Evolutionary conservation across 208 protist species (phyloP).

Genomic region (Crithidia bombi): DNA sequence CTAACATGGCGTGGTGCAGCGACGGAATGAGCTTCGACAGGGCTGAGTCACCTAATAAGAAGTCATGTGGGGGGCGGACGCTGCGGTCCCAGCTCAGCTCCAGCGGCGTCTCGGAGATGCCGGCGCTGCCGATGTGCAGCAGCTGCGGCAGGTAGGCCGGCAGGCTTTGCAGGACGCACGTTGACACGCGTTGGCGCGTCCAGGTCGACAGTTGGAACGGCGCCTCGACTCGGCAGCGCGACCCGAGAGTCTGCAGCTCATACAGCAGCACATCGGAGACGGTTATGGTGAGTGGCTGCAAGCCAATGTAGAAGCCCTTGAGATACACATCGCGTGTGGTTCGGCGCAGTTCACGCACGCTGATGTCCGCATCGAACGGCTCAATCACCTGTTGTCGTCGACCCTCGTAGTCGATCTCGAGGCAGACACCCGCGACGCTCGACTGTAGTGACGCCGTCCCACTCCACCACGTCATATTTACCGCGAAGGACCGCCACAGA

Average conservation of each 20-base stretch:
- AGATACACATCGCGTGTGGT: conserved; percentile 29
- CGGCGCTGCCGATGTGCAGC: conserved; percentile 35
- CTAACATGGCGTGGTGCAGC: conserved; percentile 55
- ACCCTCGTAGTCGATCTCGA: conserved; percentile 45
- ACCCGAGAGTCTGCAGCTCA: conserved; percentile 44
- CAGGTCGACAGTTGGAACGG: conserved; percentile 9
- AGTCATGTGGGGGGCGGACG: conserved; percentile 49
- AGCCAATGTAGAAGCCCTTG: conserved; percentile 39
- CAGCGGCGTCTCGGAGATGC: conserved; percentile 42
- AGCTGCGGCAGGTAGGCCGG: conserved; percentile 20
- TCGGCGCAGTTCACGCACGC: conserved; percentile 42
- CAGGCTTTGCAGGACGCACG: conserved; percentile 13
- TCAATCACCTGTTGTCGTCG: conserved; percentile 39
- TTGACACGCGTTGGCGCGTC: background rate
- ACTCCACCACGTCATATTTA: conserved; percentile 35
- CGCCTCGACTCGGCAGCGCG: conserved; percentile 20
- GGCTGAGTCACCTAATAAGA: conserved; percentile 49
- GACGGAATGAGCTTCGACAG: conserved; percentile 57
- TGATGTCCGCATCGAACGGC: conserved; percentile 52
- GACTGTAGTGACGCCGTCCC: conserved; percentile 49
- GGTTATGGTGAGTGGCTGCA: conserved; percentile 50
- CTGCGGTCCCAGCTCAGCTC: conserved; percentile 66
- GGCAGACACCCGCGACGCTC: conserved; percentile 40
- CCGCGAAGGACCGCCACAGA: conserved; percentile 30
- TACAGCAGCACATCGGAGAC: conserved; percentile 66